Percentiles rank a stretch among this genome's conserved stretches.
Evolutionary conservation across 2,329 filamentous ascomycete genomes (phyloP).

Genomic region (Tolypocladium album): DNA sequence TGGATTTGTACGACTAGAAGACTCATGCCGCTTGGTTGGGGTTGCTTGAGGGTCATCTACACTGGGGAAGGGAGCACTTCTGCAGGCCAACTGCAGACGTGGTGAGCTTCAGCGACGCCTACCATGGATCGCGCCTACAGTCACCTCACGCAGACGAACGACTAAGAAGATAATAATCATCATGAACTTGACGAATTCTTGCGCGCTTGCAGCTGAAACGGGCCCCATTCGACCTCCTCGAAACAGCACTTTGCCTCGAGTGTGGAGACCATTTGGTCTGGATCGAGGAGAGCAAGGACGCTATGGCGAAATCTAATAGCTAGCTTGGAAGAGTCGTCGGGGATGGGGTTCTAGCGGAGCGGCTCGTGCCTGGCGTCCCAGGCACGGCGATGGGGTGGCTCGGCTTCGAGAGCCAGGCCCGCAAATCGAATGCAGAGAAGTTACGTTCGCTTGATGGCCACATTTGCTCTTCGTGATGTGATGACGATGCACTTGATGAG

Average conservation of each 20-base stretch:
- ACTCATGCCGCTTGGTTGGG: constrained; percentile 4
- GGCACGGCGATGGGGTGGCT: not conserved
- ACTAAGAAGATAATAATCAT: constrained; percentile 4
- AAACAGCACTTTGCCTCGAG: not conserved
- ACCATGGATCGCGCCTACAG: not conserved
- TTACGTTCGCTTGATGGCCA: not conserved
- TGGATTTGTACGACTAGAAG: constrained; percentile 22
- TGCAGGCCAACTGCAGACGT: too few relatives aligned
- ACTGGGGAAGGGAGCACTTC: not conserved
- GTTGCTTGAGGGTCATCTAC: not conserved
- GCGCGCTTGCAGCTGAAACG: not conserved
- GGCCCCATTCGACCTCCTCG: constrained; percentile 1
- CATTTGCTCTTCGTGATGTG: not conserved
- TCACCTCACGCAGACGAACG: not conserved
- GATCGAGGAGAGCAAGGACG: constrained; percentile 17
- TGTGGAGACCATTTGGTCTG: not conserved
- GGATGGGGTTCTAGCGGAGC: constrained; percentile 1
- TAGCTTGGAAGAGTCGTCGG: constrained; percentile 22
- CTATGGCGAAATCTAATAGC: constrained; percentile 23
- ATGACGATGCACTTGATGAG: not conserved
- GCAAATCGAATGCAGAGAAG: not conserved
- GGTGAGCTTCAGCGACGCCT: not conserved
- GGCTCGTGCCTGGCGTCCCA: not conserved
- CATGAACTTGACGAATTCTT: constrained; percentile 3
- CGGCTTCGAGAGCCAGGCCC: not conserved